These are phyloP conservation scores for Dryadomyces sulphureus DNA, from an alignment of 2,329 filamentous ascomycete genomes.

Conservation along the genomic window DNA sequence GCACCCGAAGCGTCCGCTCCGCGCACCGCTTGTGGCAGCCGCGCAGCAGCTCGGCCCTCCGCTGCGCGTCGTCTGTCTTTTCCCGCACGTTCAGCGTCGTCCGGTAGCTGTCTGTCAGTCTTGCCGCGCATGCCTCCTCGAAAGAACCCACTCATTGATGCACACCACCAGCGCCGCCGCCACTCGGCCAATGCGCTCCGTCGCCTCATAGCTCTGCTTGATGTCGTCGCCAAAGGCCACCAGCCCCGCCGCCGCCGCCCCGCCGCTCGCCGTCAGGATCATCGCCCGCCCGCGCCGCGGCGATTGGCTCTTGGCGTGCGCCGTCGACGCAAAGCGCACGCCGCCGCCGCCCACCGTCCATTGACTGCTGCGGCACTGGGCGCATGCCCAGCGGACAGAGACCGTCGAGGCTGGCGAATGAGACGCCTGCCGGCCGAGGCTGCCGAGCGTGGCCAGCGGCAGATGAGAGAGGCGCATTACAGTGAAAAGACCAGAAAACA, in stretches of 20 bases:
- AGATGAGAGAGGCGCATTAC: too few species aligned
- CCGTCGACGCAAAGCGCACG: not conserved
- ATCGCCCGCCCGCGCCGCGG: conserved; percentile 16
- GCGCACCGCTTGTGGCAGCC: conserved; percentile 90
- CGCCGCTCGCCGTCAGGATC: conserved; percentile 36
- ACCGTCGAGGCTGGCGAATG: too few species aligned
- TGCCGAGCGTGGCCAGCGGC: too few species aligned
- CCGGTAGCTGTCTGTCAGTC: conserved; percentile 54
- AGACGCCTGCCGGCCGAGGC: conserved; percentile 5
- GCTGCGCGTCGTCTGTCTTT: conserved; percentile 42
- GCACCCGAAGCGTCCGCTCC: conserved; percentile 65
- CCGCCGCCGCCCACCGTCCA: not conserved
- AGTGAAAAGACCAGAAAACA: too few species aligned
- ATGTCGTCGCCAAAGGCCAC: conserved; percentile 52
- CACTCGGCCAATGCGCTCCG: conserved; percentile 66
- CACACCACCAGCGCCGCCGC: conserved; percentile 59
- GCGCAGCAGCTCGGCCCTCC: conserved; percentile 54
- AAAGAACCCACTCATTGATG: conserved; percentile 61
- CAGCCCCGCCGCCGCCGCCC: conserved; percentile 25
- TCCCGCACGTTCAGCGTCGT: conserved; percentile 61
- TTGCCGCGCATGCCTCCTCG: too few species aligned
- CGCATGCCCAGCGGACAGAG: conserved; percentile 10
- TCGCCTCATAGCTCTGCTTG: conserved; percentile 60
- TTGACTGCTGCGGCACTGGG: conserved; percentile 7
- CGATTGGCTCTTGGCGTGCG: too few species aligned